These are phyloP conservation scores for Mycena indigotica DNA, from an alignment of 768 basidiomycete genomes.

Conservation along the genomic window DNA sequence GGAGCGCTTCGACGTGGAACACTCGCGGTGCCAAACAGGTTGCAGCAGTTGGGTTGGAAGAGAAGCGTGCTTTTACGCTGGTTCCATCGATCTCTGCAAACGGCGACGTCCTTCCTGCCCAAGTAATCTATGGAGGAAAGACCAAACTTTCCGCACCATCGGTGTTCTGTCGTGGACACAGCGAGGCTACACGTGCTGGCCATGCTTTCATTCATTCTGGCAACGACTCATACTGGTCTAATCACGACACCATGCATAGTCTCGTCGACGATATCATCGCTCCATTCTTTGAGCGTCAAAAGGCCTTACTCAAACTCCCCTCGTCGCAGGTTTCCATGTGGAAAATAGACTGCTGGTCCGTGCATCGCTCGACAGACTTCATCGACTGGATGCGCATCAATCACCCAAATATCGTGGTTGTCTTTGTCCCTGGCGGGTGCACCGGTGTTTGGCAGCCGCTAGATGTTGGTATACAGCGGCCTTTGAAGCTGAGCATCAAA, in stretches of 20 bases:
- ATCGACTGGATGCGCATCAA: constrained; percentile 33
- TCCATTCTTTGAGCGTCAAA: constrained; percentile 30
- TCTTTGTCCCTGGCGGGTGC: constrained; percentile 35
- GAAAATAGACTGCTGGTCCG: constrained; percentile 40
- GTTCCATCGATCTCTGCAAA: constrained; percentile 31
- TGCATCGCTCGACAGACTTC: constrained; percentile 39
- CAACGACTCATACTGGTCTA: too few species aligned
- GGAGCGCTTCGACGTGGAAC: constrained; percentile 32
- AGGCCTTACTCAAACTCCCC: constrained; percentile 18
- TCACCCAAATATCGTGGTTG: constrained; percentile 33
- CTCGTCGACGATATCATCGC: constrained; percentile 34
- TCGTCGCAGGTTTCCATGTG: too few species aligned
- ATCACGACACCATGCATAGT: too few species aligned
- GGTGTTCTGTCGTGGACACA: too few species aligned
- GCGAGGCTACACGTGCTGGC: too few species aligned
- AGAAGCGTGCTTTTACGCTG: constrained; percentile 45
- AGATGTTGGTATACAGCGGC: constrained; percentile 38
- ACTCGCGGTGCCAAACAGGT: constrained; percentile 38
- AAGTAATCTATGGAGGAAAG: too few species aligned
- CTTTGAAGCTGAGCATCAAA: constrained; percentile 26
- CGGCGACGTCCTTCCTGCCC: constrained; percentile 40
- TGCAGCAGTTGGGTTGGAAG: constrained; percentile 34
- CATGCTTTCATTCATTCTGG: constrained; percentile 26
- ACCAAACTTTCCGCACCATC: too few species aligned
- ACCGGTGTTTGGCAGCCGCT: constrained; percentile 33